These are phyloP conservation scores for Auricularia cornea DNA, from an alignment of 768 basidiomycete genomes.

Conservation along the genomic window DNA sequence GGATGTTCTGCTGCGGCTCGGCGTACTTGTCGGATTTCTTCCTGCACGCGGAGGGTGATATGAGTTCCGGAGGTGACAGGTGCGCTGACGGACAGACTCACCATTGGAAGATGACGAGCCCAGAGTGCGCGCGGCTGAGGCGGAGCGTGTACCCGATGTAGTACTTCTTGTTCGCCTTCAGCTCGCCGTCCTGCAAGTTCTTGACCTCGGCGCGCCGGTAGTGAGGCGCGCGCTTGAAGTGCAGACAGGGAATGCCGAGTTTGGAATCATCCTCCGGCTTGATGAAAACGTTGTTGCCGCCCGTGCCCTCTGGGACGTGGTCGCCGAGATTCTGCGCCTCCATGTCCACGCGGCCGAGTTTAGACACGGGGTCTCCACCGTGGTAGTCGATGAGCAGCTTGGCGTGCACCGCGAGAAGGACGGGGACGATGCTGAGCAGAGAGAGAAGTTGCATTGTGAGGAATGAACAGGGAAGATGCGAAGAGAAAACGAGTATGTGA, in stretches of 20 bases:
- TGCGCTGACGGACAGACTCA: not conserved
- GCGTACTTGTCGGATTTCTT: not conserved
- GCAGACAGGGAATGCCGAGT: not conserved
- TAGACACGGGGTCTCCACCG: not conserved
- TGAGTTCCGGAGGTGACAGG: too few species aligned
- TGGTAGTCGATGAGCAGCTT: not conserved
- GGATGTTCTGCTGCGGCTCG: not conserved
- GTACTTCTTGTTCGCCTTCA: not conserved
- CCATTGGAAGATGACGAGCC: slow-evolving; percentile 1
- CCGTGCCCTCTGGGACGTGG: not conserved
- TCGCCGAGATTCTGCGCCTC: not conserved
- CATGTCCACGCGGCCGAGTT: not conserved
- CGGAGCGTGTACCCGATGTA: not conserved
- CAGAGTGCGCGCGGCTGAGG: not conserved
- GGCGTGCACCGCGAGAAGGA: not conserved
- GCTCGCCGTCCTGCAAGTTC: not conserved
- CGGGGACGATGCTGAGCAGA: not conserved
- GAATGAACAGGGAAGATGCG: not conserved
- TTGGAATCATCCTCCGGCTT: not conserved
- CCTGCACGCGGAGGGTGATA: not conserved
- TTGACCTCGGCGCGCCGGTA: slow-evolving; percentile 1
- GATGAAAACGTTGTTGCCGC: not conserved
- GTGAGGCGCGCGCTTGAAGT: not conserved
- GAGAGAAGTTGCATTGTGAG: not conserved
- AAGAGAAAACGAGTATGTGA: not conserved